phyloP scores from a whole-genome alignment of 805 yeast genomes.

The Kazachstania taianensis region DNA sequence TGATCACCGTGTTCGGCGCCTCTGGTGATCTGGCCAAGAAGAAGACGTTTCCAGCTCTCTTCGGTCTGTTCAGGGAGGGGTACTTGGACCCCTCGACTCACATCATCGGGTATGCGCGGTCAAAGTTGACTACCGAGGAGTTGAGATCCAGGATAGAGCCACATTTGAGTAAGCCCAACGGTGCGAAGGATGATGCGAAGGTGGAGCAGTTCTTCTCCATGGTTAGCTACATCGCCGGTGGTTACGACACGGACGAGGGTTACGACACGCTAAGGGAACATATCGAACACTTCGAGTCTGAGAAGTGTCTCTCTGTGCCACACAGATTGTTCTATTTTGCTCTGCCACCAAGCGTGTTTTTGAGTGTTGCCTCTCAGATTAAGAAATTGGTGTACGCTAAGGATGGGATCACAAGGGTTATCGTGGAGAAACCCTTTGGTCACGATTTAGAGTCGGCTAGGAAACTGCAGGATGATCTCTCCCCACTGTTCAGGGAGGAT shows the following conservation, averaged over 20 bases:
- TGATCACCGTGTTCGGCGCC: conserved; percentile 83
- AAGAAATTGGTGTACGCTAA: conserved; percentile 58
- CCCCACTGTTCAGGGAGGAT: conserved; percentile 83
- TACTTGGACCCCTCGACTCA: conserved; percentile 57
- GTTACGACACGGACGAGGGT: conserved; percentile 75
- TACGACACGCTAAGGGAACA: conserved; percentile 44
- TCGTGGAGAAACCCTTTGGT: conserved; percentile 96
- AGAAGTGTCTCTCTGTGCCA: conserved; percentile 37
- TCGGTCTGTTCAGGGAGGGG: conserved; percentile 69
- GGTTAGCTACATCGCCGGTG: conserved; percentile 62
- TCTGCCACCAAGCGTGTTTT: conserved; percentile 87
- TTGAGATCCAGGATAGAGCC: conserved; percentile 57
- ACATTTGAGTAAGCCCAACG: conserved; percentile 47
- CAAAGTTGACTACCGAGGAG: conserved; percentile 57
- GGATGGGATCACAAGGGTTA: conserved; percentile 65
- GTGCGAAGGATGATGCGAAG: conserved; percentile 32
- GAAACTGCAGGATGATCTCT: conserved; percentile 62
- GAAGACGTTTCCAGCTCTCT: conserved; percentile 84
- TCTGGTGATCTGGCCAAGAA: conserved; percentile 92
- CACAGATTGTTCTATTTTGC: conserved; percentile 89
- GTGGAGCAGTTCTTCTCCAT: conserved; percentile 56
- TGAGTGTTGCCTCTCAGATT: conserved; percentile 62
- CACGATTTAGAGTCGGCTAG: conserved; percentile 75
- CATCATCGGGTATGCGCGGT: conserved; percentile 89
- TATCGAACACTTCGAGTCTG: conserved; percentile 50